phyloP scores from a whole-genome alignment of 495 filamentous ascomycete genomes.

The Schizothecium vesticola region DNA sequence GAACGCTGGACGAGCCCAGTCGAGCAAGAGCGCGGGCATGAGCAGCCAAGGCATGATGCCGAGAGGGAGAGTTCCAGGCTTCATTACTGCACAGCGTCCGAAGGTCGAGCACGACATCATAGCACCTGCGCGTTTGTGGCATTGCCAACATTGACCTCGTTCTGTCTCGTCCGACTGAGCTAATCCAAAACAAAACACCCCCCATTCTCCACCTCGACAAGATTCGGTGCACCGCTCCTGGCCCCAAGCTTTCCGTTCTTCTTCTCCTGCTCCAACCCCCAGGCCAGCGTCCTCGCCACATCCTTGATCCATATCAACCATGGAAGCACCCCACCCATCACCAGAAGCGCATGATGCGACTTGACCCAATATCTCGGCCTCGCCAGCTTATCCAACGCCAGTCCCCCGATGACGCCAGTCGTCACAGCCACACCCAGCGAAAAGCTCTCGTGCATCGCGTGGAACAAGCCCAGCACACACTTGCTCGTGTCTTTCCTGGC shows the following conservation, averaged over 20 bases:
- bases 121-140: neutral
- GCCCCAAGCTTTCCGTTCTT: neutral
- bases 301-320: neutral
- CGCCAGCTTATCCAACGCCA: neutral
- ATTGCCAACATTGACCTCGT: neutral
- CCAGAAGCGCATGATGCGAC: neutral
- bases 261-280: neutral
- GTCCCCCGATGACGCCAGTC: neutral
- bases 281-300: neutral
- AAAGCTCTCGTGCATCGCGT: neutral
- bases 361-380: neutral
- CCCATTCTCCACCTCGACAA: neutral
- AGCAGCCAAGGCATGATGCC: neutral
- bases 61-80: neutral
- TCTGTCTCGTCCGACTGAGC: neutral
- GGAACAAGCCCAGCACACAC: neutral
- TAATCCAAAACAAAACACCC: neutral
- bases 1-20: neutral
- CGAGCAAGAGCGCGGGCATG: neutral
- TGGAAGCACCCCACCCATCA: neutral
- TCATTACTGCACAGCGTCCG: neutral
- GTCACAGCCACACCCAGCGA: neutral
- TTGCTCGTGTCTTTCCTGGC: neutral
- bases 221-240: neutral
- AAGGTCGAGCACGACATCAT: neutral